phyloP scores from a whole-genome alignment of 2,329 filamentous ascomycete genomes.

The Sclerotinia spermophila region DNA sequence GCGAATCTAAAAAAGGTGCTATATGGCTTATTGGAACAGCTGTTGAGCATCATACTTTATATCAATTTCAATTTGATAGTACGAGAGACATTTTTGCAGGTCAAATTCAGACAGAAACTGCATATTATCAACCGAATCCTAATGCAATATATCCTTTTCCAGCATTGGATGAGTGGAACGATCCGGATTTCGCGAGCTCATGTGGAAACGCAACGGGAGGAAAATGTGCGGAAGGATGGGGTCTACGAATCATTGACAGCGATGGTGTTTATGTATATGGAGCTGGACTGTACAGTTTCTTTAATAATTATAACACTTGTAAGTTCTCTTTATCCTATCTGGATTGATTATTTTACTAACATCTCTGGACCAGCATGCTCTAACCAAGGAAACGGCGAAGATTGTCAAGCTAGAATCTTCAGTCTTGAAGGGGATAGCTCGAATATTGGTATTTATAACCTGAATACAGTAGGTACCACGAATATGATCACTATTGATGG shows the following conservation, averaged over 20 bases:
- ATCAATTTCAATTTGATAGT: conserved; percentile 49
- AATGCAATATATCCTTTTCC: conserved; percentile 3
- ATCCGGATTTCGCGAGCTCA: conserved; percentile 3
- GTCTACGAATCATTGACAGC: conserved; percentile 13
- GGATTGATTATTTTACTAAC: not conserved
- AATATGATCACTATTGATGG: conserved; percentile 29
- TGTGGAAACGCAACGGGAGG: not conserved
- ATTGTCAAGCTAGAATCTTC: conserved; percentile 28
- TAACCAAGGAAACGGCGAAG: not conserved
- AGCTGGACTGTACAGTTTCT: conserved; percentile 18
- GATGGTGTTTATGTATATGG: conserved; percentile 6
- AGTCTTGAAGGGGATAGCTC: conserved; percentile 21
- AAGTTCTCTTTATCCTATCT: not conserved
- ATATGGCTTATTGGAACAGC: conserved; percentile 45
- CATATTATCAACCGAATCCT: conserved; percentile 18
- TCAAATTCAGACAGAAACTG: conserved; percentile 32
- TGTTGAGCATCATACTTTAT: conserved; percentile 51
- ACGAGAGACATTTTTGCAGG: conserved; percentile 31
- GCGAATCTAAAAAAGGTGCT: conserved; percentile 46
- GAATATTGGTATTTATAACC: conserved; percentile 26
- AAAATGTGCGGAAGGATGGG: conserved; percentile 17
- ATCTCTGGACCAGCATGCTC: conserved; percentile 2
- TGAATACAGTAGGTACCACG: conserved; percentile 26
- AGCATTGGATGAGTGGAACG: conserved; percentile 8
- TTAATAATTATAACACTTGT: conserved; percentile 17